A percentile compares a stretch with the other conserved stretches of the same genome.
Conservation (phyloP, 116 monocot genomes). For the Cymodocea nodosa region DNA sequence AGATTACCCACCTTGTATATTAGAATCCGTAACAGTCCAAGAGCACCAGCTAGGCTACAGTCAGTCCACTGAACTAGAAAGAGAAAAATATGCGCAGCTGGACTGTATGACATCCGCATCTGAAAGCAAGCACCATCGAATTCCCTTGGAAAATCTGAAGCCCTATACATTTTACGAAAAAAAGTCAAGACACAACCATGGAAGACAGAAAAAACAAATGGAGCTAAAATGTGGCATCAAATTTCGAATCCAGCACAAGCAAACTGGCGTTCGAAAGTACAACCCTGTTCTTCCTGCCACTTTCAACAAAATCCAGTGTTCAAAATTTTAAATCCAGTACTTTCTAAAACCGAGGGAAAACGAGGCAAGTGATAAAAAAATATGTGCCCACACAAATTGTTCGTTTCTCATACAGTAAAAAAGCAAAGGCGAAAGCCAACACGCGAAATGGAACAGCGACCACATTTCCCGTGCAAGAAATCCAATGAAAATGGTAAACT, state of each 20-base stretch:
- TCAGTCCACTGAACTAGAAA: conserved; percentile 82
- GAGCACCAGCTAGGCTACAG: conserved; percentile 71
- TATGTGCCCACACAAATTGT: no score
- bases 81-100: conserved; percentile 64
- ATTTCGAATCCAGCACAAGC: neutral
- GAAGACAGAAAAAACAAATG: neutral
- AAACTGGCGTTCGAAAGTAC: neutral
- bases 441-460: no score
- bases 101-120: conserved; percentile 80
- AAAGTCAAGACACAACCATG: neutral
- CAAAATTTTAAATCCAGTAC: no score
- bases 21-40: conserved; percentile 68
- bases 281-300: no score
- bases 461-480: no score
- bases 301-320: no score
- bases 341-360: no score
- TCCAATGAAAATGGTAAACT: no score
- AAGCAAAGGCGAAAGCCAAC: no score
- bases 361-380: no score
- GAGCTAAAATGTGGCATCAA: neutral
- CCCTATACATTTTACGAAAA: conserved; percentile 18
- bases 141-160: conserved; percentile 65
- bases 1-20: conserved; percentile 70
- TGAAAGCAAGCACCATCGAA: conserved; percentile 75
- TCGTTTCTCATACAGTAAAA: no score